phyloP scores from a whole-genome alignment of 2,329 filamentous ascomycete species.

The Cladophialophora psammophila region DNA sequence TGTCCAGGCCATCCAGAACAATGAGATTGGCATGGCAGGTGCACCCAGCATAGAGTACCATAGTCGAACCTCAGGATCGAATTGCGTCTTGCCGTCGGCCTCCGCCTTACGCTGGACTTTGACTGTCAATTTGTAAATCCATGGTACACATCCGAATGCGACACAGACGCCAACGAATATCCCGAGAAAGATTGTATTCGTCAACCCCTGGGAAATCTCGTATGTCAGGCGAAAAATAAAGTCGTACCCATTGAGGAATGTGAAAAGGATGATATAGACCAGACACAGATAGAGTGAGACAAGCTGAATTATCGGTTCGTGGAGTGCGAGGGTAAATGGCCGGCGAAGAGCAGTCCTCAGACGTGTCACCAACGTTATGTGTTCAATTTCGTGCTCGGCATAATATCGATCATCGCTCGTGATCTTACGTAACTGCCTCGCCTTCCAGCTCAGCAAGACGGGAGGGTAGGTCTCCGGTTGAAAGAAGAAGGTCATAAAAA shows the following conservation, averaged over 20 bases:
- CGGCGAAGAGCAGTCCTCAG: constrained; percentile 56
- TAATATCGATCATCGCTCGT: constrained; percentile 57
- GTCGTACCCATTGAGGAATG: constrained; percentile 57
- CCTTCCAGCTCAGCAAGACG: constrained; percentile 56
- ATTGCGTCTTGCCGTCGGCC: constrained; percentile 47
- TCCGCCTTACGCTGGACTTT: constrained; percentile 52
- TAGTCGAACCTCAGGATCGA: constrained; percentile 62
- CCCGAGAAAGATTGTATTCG: constrained; percentile 57
- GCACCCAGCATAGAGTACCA: constrained; percentile 62
- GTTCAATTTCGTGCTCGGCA: constrained; percentile 55
- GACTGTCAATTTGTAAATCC: constrained; percentile 56
- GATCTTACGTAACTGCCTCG: constrained; percentile 49
- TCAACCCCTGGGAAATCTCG: constrained; percentile 53
- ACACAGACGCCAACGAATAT: constrained; percentile 54
- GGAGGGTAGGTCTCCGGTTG: constrained; percentile 61
- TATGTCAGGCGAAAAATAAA: constrained; percentile 60
- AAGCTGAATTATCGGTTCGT: constrained; percentile 49
- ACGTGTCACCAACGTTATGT: constrained; percentile 48
- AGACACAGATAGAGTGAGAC: constrained; percentile 43
- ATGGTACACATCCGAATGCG: constrained; percentile 51
- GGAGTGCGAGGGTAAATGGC: constrained; percentile 57
- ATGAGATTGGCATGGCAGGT: constrained; percentile 57
- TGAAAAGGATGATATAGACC: constrained; percentile 47
- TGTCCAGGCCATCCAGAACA: constrained; percentile 69
- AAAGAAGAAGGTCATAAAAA: constrained; percentile 51